phyloP scores from a whole-genome alignment of 257 asterid genomes.

The Jaltomata sinuosa region DNA sequence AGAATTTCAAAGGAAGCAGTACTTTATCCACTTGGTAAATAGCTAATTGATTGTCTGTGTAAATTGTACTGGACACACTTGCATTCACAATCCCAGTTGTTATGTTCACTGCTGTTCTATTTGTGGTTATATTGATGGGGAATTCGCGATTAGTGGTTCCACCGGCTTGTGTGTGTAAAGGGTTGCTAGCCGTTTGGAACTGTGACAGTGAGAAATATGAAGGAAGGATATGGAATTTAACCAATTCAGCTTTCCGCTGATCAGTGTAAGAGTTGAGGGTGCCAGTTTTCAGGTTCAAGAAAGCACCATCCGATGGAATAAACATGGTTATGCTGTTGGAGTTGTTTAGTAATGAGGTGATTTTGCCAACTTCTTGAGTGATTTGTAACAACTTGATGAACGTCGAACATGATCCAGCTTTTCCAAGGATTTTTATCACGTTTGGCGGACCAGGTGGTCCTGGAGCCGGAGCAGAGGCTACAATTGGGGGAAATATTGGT shows the following conservation, averaged over 20 bases:
- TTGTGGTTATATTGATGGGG: constrained; percentile 31
- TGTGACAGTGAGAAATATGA: constrained; percentile 18
- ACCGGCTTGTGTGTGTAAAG: constrained; percentile 43
- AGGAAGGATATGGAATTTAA: constrained; percentile 38
- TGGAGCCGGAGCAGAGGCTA: constrained; percentile 21
- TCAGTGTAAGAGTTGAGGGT: constrained; percentile 30
- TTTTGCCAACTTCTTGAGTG: constrained; percentile 37
- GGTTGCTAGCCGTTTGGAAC: constrained; percentile 41
- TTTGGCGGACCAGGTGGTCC: constrained; percentile 30
- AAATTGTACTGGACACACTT: constrained; percentile 24
- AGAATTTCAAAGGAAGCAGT: constrained; percentile 31
- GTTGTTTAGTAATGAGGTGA: constrained; percentile 36
- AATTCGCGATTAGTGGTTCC: constrained; percentile 22
- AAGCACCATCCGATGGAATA: constrained; percentile 37
- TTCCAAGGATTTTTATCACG: constrained; percentile 37
- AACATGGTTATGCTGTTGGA: constrained; percentile 42
- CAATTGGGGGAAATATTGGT: neutral
- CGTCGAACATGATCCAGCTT: constrained; percentile 30
- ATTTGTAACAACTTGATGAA: constrained; percentile 43
- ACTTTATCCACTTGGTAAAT: constrained; percentile 45
- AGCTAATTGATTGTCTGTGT: constrained; percentile 33
- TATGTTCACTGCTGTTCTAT: constrained; percentile 31
- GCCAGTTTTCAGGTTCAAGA: constrained; percentile 32
- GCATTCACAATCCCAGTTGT: constrained; percentile 43
- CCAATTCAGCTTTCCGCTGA: constrained; percentile 26